A percentile compares a stretch with the other conserved stretches of the same genome.
Conservation (phyloP, 345 rosid genomes). For the Psidium friedrichsthalianum region DNA sequence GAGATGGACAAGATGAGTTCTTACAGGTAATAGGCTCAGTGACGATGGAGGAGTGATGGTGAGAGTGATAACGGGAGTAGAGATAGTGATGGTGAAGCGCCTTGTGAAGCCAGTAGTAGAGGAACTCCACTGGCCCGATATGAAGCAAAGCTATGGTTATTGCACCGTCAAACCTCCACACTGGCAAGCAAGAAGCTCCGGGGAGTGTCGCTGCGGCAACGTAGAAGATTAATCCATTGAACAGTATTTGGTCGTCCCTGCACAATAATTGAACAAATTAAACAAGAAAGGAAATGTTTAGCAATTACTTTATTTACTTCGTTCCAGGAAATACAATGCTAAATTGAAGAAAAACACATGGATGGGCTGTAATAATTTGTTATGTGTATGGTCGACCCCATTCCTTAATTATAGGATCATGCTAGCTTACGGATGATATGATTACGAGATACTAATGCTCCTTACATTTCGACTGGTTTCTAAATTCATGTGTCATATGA, state of each 20-base stretch:
- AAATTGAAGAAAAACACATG: background rate
- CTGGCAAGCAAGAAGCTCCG: conserved; percentile 24
- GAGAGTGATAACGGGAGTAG: conserved; percentile 83
- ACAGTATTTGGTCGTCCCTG: conserved; percentile 35
- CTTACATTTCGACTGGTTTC: background rate
- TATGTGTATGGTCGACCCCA: background rate
- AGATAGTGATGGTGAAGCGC: conserved; percentile 76
- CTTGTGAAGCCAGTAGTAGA: conserved; percentile 69
- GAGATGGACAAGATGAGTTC: conserved; percentile 24
- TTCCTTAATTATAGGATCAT: background rate
- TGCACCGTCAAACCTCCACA: conserved; percentile 53
- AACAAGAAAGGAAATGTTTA: background rate
- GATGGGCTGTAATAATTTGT: background rate
- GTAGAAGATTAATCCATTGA: conserved; percentile 36
- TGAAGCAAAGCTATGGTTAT: conserved; percentile 37
- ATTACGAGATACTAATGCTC: background rate
- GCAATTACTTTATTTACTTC: background rate
- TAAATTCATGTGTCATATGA: background rate
- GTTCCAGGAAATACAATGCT: background rate
- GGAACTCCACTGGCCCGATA: conserved; percentile 67
- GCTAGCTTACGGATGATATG: background rate
- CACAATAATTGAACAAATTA: background rate
- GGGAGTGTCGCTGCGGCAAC: conserved; percentile 1
- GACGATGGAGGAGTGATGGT: conserved; percentile 72
- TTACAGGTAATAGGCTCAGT: conserved; percentile 82